A percentile compares a stretch with the other conserved stretches of the same genome.
phyloP scores from a whole-genome alignment of 2,329 filamentous ascomycete species.

The Paraconiothyrium sp. region DNA sequence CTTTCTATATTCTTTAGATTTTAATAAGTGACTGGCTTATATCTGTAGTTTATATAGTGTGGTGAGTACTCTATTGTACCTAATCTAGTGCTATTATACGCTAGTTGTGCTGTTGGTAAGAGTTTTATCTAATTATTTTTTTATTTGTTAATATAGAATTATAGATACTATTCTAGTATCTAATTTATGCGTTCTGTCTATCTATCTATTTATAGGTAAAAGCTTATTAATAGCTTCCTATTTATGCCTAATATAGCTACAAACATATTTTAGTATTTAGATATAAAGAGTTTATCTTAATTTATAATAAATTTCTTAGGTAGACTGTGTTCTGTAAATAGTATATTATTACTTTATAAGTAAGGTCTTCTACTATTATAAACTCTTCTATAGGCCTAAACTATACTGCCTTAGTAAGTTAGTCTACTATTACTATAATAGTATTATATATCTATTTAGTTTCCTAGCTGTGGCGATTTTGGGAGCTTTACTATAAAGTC shows the following conservation, averaged over 20 bases:
- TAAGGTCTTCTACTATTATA: background rate
- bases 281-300: slow-evolving; percentile 10
- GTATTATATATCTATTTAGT: background rate
- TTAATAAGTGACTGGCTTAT: background rate
- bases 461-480: background rate
- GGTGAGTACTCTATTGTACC: slow-evolving; percentile 3
- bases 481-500: background rate
- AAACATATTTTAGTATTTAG: slow-evolving; percentile 3
- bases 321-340: background rate
- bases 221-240: slow-evolving; percentile 9
- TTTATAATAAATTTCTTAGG: background rate
- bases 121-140: slow-evolving; percentile 13
- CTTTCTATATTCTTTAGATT: too few species aligned
- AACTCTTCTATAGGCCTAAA: background rate
- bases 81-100: slow-evolving; percentile 6
- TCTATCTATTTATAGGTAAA: slow-evolving; percentile 11
- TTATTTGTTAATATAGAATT: slow-evolving; percentile 9
- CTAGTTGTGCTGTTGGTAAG: slow-evolving; percentile 4
- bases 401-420: background rate
- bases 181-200: slow-evolving; percentile 12
- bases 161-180: slow-evolving; percentile 6
- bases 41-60: slow-evolving; percentile 17
- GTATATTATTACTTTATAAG: background rate
- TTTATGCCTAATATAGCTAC: background rate
- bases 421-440: slow-evolving; percentile 3